A percentile compares a stretch with the other conserved stretches of the same genome.
Evolutionary conservation across 768 basidiomycete species (phyloP).

Genomic region (Chalciporus pseudorubinellus): DNA sequence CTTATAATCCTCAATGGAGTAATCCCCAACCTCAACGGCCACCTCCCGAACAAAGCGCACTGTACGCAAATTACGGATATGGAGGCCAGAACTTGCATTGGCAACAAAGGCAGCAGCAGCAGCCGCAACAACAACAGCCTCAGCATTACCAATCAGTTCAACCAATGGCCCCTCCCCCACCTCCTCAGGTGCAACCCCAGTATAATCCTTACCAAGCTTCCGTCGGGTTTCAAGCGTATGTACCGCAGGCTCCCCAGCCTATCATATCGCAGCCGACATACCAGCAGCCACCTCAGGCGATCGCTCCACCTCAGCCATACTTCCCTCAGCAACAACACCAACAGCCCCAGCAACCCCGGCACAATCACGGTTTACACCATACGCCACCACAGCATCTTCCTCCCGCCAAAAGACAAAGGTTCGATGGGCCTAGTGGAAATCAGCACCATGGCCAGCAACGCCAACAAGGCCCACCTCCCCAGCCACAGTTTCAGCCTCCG

Average conservation of each 20-base stretch:
- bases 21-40: constrained; percentile 63
- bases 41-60: constrained; percentile 73
- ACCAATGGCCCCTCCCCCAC: constrained; percentile 48
- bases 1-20: constrained; percentile 68
- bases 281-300: constrained; percentile 39
- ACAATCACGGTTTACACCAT: constrained; percentile 53
- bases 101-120: constrained; percentile 68
- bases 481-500: constrained; percentile 54
- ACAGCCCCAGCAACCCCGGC: constrained; percentile 44
- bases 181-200: constrained; percentile 56
- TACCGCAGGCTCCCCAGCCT: constrained; percentile 58
- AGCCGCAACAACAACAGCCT: constrained; percentile 42
- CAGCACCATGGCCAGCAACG: constrained; percentile 37
- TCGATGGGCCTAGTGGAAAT: constrained; percentile 70
- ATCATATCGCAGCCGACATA: constrained; percentile 49
- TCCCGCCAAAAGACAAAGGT: constrained; percentile 87
- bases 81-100: constrained; percentile 62
- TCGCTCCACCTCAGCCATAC: constrained; percentile 41
- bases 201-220: constrained; percentile 79
- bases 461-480: constrained; percentile 52
- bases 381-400: constrained; percentile 79
- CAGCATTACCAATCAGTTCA: constrained; percentile 52
- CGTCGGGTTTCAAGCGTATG: constrained; percentile 63
- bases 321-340: constrained; percentile 39
- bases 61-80: constrained; percentile 93